Percentiles rank a stretch among this genome's conserved stretches.
Evolutionary conservation across 805 yeast species (phyloP).

Genomic region (Monosporozyma unispora): DNA sequence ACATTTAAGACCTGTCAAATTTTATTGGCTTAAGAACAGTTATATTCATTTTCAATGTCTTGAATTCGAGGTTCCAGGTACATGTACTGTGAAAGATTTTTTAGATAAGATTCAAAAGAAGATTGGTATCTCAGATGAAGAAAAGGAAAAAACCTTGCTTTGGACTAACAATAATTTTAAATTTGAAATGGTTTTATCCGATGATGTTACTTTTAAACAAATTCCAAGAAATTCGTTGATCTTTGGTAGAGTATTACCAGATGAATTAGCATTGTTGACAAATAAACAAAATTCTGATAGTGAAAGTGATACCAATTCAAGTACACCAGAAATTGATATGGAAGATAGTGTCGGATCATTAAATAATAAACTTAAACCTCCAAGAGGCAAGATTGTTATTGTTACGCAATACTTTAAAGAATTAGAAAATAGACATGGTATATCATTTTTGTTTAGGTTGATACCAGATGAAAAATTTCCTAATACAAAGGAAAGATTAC

Average conservation of each 20-base stretch:
- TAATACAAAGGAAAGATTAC: slow-evolving; percentile 59
- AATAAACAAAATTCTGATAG: slow-evolving; percentile 6
- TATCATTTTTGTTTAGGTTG: slow-evolving; percentile 72
- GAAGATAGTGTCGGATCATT: slow-evolving; percentile 1
- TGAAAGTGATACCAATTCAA: background rate
- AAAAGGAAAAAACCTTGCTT: slow-evolving; percentile 39
- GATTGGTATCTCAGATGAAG: slow-evolving; percentile 41
- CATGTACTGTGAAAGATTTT: slow-evolving; percentile 47
- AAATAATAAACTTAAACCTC: slow-evolving; percentile 4
- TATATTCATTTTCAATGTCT: slow-evolving; percentile 58
- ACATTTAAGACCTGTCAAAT: slow-evolving; percentile 53
- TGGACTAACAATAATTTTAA: slow-evolving; percentile 43
- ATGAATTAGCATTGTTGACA: slow-evolving; percentile 26
- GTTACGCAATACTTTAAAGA: slow-evolving; percentile 75
- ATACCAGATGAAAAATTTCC: slow-evolving; percentile 56
- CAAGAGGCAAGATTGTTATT: slow-evolving; percentile 40
- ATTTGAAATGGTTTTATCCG: slow-evolving; percentile 31
- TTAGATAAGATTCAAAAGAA: slow-evolving; percentile 48
- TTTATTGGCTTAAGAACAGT: slow-evolving; percentile 68
- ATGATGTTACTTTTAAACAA: slow-evolving; percentile 32
- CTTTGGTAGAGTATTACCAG: slow-evolving; percentile 42
- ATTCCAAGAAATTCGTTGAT: slow-evolving; percentile 33
- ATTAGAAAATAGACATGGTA: slow-evolving; percentile 60
- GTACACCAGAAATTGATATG: slow-evolving; percentile 2
- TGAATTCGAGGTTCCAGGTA: slow-evolving; percentile 61